A percentile compares a stretch with the other conserved stretches of the same genome.
phyloP scores from a whole-genome alignment of 768 basidiomycete species.

The Calocera viscosa region DNA sequence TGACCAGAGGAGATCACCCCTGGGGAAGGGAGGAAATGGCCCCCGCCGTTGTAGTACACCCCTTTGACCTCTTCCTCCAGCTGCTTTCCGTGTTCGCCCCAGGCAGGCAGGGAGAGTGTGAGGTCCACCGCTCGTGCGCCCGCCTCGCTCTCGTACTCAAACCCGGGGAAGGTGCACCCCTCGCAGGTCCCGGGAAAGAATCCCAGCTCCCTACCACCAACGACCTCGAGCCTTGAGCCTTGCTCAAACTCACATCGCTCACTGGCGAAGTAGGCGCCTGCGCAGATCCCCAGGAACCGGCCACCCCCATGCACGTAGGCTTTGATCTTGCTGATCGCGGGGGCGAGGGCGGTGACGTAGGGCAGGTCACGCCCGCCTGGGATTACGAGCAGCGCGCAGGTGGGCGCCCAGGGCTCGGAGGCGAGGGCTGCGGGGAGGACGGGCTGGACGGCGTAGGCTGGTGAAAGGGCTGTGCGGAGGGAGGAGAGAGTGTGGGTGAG shows the following conservation, averaged over 20 bases:
- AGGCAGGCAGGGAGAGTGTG: slow-evolving; percentile 20
- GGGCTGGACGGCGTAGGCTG: slow-evolving; percentile 67
- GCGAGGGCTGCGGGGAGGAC: slow-evolving; percentile 45
- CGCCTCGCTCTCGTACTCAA: slow-evolving; percentile 33
- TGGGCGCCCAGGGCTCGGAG: slow-evolving; percentile 60
- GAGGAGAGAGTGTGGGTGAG: slow-evolving; percentile 34
- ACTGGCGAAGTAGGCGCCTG: slow-evolving; percentile 43
- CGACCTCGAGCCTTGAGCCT: slow-evolving; percentile 29
- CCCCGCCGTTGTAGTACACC: slow-evolving; percentile 38
- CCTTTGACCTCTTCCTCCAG: slow-evolving; percentile 19
- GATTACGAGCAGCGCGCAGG: slow-evolving; percentile 69
- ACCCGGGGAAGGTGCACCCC: slow-evolving; percentile 33
- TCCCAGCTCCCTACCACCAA: slow-evolving; percentile 30
- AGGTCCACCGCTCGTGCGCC: slow-evolving; percentile 31
- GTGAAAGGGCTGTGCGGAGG: slow-evolving; percentile 47
- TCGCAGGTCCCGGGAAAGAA: slow-evolving; percentile 34
- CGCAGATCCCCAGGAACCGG: slow-evolving; percentile 52
- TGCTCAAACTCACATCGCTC: slow-evolving; percentile 31
- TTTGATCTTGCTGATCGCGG: slow-evolving; percentile 38
- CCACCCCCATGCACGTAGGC: slow-evolving; percentile 59
- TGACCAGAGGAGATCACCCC: slow-evolving; percentile 1
- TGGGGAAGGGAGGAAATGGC: slow-evolving; percentile 27
- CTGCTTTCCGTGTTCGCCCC: slow-evolving; percentile 17
- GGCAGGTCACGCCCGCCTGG: slow-evolving; percentile 44
- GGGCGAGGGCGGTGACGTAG: slow-evolving; percentile 29